These are phyloP conservation scores for Geotrichum europaeum DNA, from an alignment of 1,139 yeast species.

Conservation along the genomic window DNA sequence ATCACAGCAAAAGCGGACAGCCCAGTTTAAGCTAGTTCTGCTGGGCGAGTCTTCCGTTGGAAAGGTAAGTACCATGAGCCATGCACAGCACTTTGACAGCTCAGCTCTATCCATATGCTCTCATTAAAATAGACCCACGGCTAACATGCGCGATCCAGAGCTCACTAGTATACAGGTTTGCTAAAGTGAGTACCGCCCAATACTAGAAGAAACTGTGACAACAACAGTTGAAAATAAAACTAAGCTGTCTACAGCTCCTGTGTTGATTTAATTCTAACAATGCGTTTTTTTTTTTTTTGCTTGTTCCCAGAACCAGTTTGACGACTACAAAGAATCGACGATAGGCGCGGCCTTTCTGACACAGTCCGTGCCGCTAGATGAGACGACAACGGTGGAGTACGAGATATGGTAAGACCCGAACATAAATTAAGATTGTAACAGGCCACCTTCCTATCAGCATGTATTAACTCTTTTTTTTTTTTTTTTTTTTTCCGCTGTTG, in stretches of 20 bases:
- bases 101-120: neutral
- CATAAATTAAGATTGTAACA: neutral
- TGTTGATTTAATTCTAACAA: neutral
- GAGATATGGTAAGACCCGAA: slow-evolving; percentile 38
- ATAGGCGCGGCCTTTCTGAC: slow-evolving; percentile 98
- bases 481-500: neutral
- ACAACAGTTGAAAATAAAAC: neutral
- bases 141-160: slow-evolving; percentile 35
- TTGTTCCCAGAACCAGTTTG: slow-evolving; percentile 62
- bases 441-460: neutral
- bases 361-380: slow-evolving; percentile 68
- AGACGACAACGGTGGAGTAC: slow-evolving; percentile 44
- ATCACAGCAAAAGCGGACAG: neutral
- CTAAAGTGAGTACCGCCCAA: slow-evolving; percentile 42
- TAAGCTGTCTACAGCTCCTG: neutral
- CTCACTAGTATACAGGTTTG: slow-evolving; percentile 88
- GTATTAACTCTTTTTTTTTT: neutral
- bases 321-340: slow-evolving; percentile 88
- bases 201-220: neutral
- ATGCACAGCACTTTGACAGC: neutral
- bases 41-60: slow-evolving; percentile 2
- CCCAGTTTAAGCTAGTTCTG: neutral
- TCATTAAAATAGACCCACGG: neutral
- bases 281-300: no score
- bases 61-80: neutral